phyloP scores from a whole-genome alignment of 352 stramenopile species.

The Pythium coloratum region DNA sequence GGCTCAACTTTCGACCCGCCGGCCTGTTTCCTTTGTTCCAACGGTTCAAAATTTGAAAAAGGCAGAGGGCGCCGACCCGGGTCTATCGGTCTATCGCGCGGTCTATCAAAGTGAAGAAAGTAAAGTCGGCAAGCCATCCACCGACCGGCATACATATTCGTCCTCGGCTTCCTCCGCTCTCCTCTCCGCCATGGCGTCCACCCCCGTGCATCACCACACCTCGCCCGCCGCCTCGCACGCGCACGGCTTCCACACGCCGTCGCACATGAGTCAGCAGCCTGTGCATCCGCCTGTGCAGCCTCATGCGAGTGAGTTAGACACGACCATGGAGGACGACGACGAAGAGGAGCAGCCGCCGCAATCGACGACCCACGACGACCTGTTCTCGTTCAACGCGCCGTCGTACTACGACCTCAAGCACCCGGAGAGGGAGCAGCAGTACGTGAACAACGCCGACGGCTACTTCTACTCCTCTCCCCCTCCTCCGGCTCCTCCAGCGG shows the following conservation, averaged over 20 bases:
- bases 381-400: conserved; percentile 77
- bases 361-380: conserved; percentile 46
- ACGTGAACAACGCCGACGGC: conserved; percentile 85
- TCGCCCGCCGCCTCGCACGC: background rate
- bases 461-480: conserved; percentile 52
- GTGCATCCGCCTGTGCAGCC: conserved; percentile 7
- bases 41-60: conserved; percentile 30
- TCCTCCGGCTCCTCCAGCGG: background rate
- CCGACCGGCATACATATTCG: no score
- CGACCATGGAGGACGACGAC: conserved; percentile 39
- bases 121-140: background rate
- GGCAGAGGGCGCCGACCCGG: conserved; percentile 4
- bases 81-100: background rate
- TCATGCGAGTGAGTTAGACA: conserved; percentile 20
- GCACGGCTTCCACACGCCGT: conserved; percentile 14
- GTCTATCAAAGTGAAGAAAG: background rate
- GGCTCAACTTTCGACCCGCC: background rate
- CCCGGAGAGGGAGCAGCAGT: conserved; percentile 61
- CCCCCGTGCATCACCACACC: background rate
- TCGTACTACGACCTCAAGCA: conserved; percentile 85
- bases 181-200: conserved; percentile 13
- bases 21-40: background rate
- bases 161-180: background rate
- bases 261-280: background rate
- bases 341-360: conserved; percentile 24